Evolutionary conservation across 805 yeast genomes (phyloP).

Genomic region (Osmozyma mogii): DNA sequence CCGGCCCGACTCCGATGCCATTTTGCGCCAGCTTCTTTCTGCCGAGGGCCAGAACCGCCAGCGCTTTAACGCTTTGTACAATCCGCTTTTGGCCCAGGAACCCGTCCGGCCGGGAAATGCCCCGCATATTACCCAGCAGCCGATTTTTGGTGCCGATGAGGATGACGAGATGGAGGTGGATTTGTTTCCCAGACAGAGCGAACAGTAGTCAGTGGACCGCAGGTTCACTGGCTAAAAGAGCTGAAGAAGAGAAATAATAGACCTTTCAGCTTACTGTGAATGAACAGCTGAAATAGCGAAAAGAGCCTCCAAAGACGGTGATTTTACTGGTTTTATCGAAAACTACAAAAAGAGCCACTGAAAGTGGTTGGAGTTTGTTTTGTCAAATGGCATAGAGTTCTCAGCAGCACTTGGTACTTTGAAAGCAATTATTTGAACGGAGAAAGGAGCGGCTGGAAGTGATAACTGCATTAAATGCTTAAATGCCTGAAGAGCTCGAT

Average conservation of each 20-base stretch:
- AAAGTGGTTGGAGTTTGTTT: not conserved
- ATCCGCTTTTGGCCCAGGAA: conserved; percentile 5
- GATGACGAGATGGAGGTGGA: conserved; percentile 28
- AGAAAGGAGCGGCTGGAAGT: too few relatives aligned
- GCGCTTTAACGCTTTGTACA: conserved; percentile 8
- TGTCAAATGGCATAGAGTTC: too few relatives aligned
- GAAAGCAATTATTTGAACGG: too few relatives aligned
- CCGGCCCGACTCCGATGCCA: conserved; percentile 8
- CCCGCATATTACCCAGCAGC: conserved; percentile 34
- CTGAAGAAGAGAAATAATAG: not conserved
- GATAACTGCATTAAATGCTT: too few relatives aligned
- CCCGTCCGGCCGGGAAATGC: conserved; percentile 22
- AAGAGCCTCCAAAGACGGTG: too few relatives aligned
- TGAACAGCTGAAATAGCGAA: not conserved
- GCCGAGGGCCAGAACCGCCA: conserved; percentile 10
- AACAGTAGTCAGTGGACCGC: too few relatives aligned
- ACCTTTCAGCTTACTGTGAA: not conserved
- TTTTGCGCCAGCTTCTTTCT: conserved; percentile 10
- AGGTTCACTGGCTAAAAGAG: too few relatives aligned
- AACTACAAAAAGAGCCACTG: not conserved
- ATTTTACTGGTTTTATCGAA: not conserved
- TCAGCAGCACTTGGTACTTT: too few relatives aligned
- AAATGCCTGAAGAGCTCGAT: too few relatives aligned
- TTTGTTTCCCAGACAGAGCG: conserved; percentile 15
- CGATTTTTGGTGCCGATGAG: conserved; percentile 27